Base-by-base conservation (phyloP, 225 moss, liverwort and hornwort species). In the Physcomitrellopsis africana region DNA sequence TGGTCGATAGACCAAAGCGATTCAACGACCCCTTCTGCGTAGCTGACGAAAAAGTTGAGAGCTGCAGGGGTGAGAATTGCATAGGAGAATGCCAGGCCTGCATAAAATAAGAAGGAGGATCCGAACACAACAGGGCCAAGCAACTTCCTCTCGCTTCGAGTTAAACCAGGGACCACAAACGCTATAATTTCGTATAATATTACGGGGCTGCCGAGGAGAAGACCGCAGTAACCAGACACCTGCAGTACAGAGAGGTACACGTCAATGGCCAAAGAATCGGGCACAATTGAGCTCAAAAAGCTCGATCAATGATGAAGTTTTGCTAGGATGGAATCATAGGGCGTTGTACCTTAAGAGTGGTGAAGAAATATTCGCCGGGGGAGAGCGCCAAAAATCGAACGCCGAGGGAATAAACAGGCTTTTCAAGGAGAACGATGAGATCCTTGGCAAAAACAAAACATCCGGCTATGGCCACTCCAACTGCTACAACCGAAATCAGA, bases 1-100 rank as follows among this genome's bases (percentile, higher is more conserved):
- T 93, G 93, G 80, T 99, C 95, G 49, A 99, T 99, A 42, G 97
- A 99, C 97, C 97, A 99, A 26, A 99, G 84, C 22, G 97, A 99
- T 63, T 95, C 97, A 69, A 99, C 97, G n/a, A 90, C 97, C 47
- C 97, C 97, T 79, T 99, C 95, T 9, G 97, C 82, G 63, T 94
- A 99, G 53, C 61, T 88, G 68, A 99, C 95, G 65, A 99, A 99
- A 74, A 99, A 99, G 69, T 90, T 99, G 18, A 99, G 86, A 17
- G 97, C 97, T 73, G 95, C 97, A 60, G 97, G 97, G 19, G 97
- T 93, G 74, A 99, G 83, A 44, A 99, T 81, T 77, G 85, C 17
- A 81, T 95, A 99, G 0, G 95, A 95, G 73, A 99, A 99, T 19
- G 58, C 37, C 57, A 99, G 88, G 43, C 97, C 95, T 29, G 89